Base-by-base conservation (phyloP, 352 stramenopile species). In the Pythium phragmiticola region DNA sequence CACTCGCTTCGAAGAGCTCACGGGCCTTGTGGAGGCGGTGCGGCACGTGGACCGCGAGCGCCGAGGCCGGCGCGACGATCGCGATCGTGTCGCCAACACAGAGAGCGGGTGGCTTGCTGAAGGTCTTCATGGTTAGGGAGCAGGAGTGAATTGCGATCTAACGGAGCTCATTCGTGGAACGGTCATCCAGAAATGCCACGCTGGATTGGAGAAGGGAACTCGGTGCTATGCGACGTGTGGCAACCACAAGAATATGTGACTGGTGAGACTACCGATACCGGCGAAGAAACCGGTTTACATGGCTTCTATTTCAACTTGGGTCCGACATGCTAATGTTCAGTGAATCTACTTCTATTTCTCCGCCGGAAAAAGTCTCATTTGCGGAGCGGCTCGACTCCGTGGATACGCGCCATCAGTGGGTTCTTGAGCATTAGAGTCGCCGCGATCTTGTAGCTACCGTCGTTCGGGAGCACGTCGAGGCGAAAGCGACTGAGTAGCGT, bases 41-140 rank as follows among this genome's bases (percentile, higher is more conserved):
- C 33, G 69, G 73, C n/a, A 77, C 69, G 12, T 76, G 45, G 19
- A 73, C 72, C 3, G 75, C 75, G n/a, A 88, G 47, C 16, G 73
- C 76, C 4, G 73, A 81, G 17, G 77, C 63, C 23, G 79, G 79
- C 26, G 75, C 75, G 33, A 88, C 70, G 36, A 88, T 76, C 7
- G 79, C 74, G 50, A 85, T 75, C 19, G 72, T 87, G 54, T 77
- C 72, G 11, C 77, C 75, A 14, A 52, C 21, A 3, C 26, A 52
- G 7, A 87, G 71, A 1, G 70, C 68, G 16, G 59, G 56, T 30
- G 77, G 53, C 6, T 72, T 57, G 6, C 41, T 17, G 30, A 63
- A 50, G 7, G 17, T n/a, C 16, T 19, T 23, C 48, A 54, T 54
- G 21, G 17, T 53, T 42, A 16, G 23, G 17, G 23, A 3, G 45